Evolutionary conservation across 306 rosid genomes (phyloP).

Genomic region (Dryas drummondii): DNA sequence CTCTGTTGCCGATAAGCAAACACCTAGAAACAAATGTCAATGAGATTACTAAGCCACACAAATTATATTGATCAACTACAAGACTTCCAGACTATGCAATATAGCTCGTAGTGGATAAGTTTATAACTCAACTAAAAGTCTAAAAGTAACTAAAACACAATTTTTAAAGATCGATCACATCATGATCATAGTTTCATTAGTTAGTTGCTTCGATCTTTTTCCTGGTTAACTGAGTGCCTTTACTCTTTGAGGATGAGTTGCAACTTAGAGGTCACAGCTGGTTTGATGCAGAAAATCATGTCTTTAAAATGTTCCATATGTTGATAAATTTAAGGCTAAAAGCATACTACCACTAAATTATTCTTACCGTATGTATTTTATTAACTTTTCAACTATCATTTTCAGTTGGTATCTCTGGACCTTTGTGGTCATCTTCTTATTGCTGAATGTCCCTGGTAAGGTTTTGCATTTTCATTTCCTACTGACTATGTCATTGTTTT

Average conservation of each 20-base stretch:
- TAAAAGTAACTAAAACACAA: too few species aligned
- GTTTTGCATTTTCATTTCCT: neutral
- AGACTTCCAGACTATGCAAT: conserved; percentile 50
- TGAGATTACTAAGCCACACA: conserved; percentile 13
- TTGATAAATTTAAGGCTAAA: too few species aligned
- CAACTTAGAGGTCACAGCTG: too few species aligned
- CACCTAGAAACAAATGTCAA: conserved; percentile 38
- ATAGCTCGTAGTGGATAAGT: too few species aligned
- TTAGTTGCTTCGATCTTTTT: too few species aligned
- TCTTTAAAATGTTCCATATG: too few species aligned
- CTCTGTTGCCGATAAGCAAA: conserved; percentile 82
- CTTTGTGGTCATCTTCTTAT: conserved; percentile 25
- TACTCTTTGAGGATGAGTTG: neutral
- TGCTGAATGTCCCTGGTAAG: conserved; percentile 26
- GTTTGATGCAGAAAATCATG: too few species aligned
- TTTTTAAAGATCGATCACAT: too few species aligned
- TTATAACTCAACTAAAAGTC: too few species aligned
- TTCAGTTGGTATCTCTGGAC: conserved; percentile 34
- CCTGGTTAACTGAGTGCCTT: neutral
- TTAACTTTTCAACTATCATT: neutral
- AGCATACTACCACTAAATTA: neutral
- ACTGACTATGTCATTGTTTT: neutral
- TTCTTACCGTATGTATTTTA: neutral
- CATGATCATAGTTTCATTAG: too few species aligned
- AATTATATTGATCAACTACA: conserved; percentile 60